Conservation (phyloP, 306 rosid genomes). For the Sechiopsis laciniata region DNA sequence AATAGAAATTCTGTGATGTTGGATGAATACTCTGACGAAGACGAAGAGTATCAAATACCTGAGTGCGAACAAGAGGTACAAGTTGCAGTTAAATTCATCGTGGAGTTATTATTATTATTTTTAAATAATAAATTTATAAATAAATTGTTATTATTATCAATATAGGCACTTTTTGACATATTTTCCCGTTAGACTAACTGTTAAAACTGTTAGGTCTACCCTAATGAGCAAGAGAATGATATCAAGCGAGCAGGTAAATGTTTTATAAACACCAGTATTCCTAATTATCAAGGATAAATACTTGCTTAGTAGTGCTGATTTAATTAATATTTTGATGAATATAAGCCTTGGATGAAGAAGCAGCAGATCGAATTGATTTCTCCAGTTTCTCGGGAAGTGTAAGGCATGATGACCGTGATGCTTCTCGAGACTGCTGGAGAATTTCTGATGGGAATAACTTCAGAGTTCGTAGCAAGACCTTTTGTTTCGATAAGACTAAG, state of each 20-base stretch:
- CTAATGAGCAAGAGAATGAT: conserved; percentile 50
- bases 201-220: conserved; percentile 47
- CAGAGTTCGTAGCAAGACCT: conserved; percentile 90
- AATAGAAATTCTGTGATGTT: conserved; percentile 73
- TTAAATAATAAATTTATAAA: background rate
- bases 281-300: conserved; percentile 1
- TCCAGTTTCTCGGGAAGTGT: conserved; percentile 85
- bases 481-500: conserved; percentile 82
- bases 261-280: conserved; percentile 8
- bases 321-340: conserved; percentile 36
- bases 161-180: background rate
- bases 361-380: conserved; percentile 60
- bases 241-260: conserved; percentile 53
- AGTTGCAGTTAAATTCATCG: background rate
- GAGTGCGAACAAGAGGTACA: conserved; percentile 84
- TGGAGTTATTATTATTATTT: background rate
- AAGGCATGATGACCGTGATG: conserved; percentile 68
- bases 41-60: conserved; percentile 86
- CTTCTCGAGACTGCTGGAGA: conserved; percentile 91
- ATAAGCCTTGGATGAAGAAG: conserved; percentile 78
- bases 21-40: conserved; percentile 97
- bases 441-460: conserved; percentile 90
- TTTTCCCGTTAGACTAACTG: background rate
- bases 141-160: background rate
- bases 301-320: conserved; percentile 8